phyloP scores from a whole-genome alignment of 106 monocot species.

The Dendrobium chrysotoxum region DNA sequence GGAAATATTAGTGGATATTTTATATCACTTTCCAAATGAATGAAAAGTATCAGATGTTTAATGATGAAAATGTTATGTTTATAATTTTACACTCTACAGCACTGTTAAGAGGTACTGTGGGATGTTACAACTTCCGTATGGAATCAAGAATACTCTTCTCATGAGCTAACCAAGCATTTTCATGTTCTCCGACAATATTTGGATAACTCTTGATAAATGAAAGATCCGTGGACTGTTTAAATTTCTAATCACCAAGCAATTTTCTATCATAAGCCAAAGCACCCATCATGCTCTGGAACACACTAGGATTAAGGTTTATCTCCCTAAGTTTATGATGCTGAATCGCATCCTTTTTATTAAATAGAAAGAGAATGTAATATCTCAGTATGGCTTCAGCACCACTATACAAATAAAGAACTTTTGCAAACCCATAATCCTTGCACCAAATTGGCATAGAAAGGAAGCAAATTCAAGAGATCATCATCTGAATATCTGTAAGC shows the following conservation, averaged over 20 bases:
- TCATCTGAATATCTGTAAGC: constrained; percentile 26
- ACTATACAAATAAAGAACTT: constrained; percentile 48
- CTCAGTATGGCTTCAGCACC: constrained; percentile 25
- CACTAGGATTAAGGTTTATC: constrained; percentile 4
- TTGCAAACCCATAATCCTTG: constrained; percentile 87
- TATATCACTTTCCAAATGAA: too few species aligned
- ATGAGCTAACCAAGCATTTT: constrained; percentile 40
- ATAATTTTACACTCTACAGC: too few species aligned
- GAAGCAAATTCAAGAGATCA: constrained; percentile 44
- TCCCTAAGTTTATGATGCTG: constrained; percentile 11
- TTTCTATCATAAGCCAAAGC: constrained; percentile 47
- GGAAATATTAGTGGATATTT: too few species aligned
- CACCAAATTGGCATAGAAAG: constrained; percentile 49
- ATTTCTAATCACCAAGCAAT: constrained; percentile 56
- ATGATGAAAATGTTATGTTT: too few species aligned
- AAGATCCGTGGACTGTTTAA: constrained; percentile 41
- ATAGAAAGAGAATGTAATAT: constrained; percentile 58
- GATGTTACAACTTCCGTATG: too few species aligned
- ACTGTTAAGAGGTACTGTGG: too few species aligned
- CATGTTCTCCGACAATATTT: constrained; percentile 46
- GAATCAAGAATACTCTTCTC: constrained; percentile 22
- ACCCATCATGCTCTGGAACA: constrained; percentile 20
- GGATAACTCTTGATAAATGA: constrained; percentile 46
- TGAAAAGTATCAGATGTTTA: too few species aligned
- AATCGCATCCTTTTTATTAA: constrained; percentile 38